Evolutionary conservation across 345 rosid genomes (phyloP), one percentile per base, ranked within the genome.

Genomic region (Hevea brasiliensis): DNA sequence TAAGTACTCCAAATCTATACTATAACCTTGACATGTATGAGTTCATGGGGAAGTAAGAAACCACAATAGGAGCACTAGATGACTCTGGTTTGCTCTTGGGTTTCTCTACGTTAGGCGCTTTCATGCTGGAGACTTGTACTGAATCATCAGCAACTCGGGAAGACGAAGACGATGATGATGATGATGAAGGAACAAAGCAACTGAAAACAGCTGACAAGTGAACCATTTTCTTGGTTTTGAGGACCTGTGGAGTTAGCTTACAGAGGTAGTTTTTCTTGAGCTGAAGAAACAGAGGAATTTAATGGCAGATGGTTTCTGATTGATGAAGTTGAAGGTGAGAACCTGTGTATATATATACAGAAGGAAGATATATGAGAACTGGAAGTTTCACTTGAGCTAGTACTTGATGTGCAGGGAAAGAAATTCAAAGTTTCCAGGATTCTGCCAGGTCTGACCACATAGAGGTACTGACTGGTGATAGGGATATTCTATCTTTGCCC

Each of bases 101-200:
- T 17, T 48, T 48, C 53, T 48, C 17, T 48, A 12, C 1, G 14
- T 48, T 48, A 48, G 53, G 5, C 18, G 4, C 3, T 29, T 61
- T 58, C 29, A 8, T 56, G 37, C 13, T 23, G 29, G 8, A 10
- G 5, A 65, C 35, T 53, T 12, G 12, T 15, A 26, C 8, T 32
- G 13, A 51, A 18, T 44, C 73, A 42, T 60, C 32, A 1, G 70
- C 44, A 8, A 78, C 74, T 17, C 37, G 40, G 1, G 73, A 10
- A 1, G 44, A 58, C 9, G 62, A 48, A 14, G 69, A 63, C 7
- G n/a, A n/a, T n/a, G n/a, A n/a, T n/a, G n/a, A n/a, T n/a, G n/a
- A n/a, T n/a, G 55, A 56, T 1, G 71, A 65, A 14, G 70, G 57
- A 3, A 26, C 32, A 58, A 74, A 74, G 23, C 78, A 79, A 32